These are phyloP conservation scores for Elsinoe fawcettii DNA, from an alignment of 2,329 filamentous ascomycete species.

Conservation along the genomic window DNA sequence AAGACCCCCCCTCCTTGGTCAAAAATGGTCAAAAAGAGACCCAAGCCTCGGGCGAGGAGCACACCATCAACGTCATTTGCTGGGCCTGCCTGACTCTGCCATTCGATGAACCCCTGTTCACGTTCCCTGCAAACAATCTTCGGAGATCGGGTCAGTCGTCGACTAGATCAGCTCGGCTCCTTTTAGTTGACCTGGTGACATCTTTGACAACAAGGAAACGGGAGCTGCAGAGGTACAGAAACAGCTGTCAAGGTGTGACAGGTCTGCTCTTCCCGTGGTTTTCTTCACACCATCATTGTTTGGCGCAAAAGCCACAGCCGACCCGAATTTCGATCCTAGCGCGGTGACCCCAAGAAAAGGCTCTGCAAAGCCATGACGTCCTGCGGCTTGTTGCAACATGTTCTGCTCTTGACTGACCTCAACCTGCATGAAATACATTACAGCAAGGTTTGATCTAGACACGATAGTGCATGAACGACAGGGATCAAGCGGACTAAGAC, in stretches of 20 bases:
- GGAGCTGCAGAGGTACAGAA: neutral
- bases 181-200: neutral
- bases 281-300: constrained; percentile 1
- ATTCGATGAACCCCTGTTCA: constrained; percentile 8
- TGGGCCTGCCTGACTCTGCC: neutral
- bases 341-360: neutral
- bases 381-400: neutral
- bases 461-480: neutral
- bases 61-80: constrained; percentile 2
- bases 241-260: neutral
- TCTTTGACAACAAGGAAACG: neutral
- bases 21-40: neutral
- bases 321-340: constrained; percentile 2
- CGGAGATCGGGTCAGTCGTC: constrained; percentile 8
- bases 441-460: neutral
- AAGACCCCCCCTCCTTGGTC: neutral
- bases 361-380: constrained; percentile 4
- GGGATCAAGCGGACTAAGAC: neutral
- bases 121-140: neutral
- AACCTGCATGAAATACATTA: neutral
- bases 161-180: neutral
- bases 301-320: neutral
- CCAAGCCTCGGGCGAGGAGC: constrained; percentile 9
- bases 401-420: neutral
- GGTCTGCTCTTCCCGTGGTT: neutral